Evolutionary conservation across 2,329 filamentous ascomycete species (phyloP).

Genomic region (Venturia pyrina): DNA sequence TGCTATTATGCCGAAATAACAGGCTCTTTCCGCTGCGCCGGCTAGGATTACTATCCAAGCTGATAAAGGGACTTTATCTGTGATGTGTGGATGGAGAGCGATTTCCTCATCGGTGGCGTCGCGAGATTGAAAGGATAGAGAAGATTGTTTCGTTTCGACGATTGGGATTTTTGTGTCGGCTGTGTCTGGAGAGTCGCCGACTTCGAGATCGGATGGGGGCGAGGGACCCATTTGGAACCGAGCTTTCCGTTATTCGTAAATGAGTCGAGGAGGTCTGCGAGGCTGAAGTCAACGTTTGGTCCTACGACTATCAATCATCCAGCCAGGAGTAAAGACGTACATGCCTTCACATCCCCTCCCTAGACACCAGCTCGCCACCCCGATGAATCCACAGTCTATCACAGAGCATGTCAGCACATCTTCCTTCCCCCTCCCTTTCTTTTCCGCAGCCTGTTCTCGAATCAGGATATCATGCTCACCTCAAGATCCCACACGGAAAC

Average conservation of each 20-base stretch:
- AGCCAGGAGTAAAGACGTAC: not conserved
- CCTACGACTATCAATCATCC: not conserved
- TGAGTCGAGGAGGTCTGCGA: not conserved
- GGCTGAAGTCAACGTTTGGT: not conserved
- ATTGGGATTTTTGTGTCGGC: not conserved
- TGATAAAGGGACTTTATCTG: conserved; percentile 1
- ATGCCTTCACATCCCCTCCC: not conserved
- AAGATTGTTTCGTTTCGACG: not conserved
- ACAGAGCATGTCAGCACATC: not conserved
- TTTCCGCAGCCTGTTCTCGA: not conserved
- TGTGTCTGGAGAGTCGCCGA: not conserved
- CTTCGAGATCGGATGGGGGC: not conserved
- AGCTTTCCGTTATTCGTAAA: no score
- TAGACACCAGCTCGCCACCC: not conserved
- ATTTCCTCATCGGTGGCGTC: not conserved
- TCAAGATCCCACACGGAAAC: not conserved
- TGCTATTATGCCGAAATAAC: conserved; percentile 16
- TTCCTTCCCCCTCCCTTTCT: not conserved
- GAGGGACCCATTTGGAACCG: not conserved
- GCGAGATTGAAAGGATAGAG: not conserved
- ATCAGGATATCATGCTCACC: not conserved
- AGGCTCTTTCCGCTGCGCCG: not conserved
- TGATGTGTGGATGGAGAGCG: not conserved
- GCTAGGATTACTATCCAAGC: not conserved
- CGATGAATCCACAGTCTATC: not conserved